Base-by-base conservation (phyloP, 164 flowering plant species). In the Macadamia integrifolia region DNA sequence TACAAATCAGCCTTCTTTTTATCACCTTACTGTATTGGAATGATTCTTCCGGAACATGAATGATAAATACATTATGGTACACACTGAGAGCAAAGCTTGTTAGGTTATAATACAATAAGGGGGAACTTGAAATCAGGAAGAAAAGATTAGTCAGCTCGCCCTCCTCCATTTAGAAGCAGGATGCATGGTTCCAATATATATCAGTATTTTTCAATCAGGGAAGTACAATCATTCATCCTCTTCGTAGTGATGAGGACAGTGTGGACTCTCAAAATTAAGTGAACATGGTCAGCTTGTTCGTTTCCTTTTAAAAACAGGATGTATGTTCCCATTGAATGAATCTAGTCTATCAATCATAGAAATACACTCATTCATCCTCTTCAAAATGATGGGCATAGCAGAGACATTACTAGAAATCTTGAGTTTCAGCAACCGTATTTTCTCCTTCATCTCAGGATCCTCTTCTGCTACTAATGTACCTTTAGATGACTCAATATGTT, bases 301-400 rank as follows among this genome's bases (percentile, higher is more conserved):
- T 78, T 72, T 88, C 80, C 76, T 83, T 78, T 84, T 88, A 75
- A 91, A 91, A 44, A 81, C 89, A 60, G 92, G 87, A 74, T 80
- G 84, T n/a, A 81, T 76, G 66, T 55, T 74, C 61, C 43, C 78
- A 58, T 76, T 74, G 70, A 56, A 67, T 1, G 83, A 66, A 48
- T 79, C 82, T 61, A 88, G 83, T 59, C 80, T 82, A 66, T 86
- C 89, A 6, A 86, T 83, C 72, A 59, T 81, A 40, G 82, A 71
- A 64, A 84, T 84, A 71, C 85, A 84, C 14, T 87, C 92, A 61
- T 81, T 81, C 89, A 87, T 71, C 70, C 91, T 84, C 74, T 84
- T 83, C 71, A 85, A 66, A 57, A 83, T 68, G 29, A 68, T 12
- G 40, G 86, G 92, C 77, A 86, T 71, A 11, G 83, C 75, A 44